Conservation (phyloP, 768 basidiomycete species). For the Leccinellum rugosiceps region DNA sequence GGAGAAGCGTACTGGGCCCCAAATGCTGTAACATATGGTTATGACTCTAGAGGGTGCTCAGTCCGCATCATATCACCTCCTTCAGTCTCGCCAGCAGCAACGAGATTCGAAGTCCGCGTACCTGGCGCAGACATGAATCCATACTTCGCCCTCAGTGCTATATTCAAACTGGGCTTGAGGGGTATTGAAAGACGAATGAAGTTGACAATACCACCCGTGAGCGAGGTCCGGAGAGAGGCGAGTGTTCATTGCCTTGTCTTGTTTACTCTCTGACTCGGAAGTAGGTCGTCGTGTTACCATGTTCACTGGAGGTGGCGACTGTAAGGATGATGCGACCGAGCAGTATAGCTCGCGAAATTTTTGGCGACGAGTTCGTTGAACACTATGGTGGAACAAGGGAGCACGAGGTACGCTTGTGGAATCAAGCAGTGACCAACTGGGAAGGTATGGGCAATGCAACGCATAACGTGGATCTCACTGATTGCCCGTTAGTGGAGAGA, state of each 20-base stretch:
- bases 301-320: constrained; percentile 77
- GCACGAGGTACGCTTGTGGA: constrained; percentile 85
- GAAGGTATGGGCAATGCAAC: constrained; percentile 58
- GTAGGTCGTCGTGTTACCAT: constrained; percentile 73
- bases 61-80: constrained; percentile 93
- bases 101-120: constrained; percentile 89
- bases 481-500: constrained; percentile 60
- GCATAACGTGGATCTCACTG: constrained; percentile 2
- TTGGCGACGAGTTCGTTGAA: constrained; percentile 89
- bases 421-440: constrained; percentile 90
- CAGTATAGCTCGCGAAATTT: constrained; percentile 82
- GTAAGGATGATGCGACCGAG: constrained; percentile 70
- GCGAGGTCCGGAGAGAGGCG: constrained; percentile 40
- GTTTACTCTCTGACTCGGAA: background rate
- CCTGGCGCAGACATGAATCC: constrained; percentile 98
- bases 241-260: constrained; percentile 37
- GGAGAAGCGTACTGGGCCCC: constrained; percentile 96
- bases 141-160: constrained; percentile 82
- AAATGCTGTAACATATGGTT: constrained; percentile 90
- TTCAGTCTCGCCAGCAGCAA: constrained; percentile 73
- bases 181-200: constrained; percentile 78
- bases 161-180: constrained; percentile 82
- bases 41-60: constrained; percentile 91
- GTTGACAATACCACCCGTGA: constrained; percentile 70
- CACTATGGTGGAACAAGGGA: constrained; percentile 95